A percentile compares a stretch with the other conserved stretches of the same genome.
These are phyloP conservation scores for Amylocarpus encephaloides DNA, from an alignment of 2,329 filamentous ascomycete genomes.

Conservation along the genomic window DNA sequence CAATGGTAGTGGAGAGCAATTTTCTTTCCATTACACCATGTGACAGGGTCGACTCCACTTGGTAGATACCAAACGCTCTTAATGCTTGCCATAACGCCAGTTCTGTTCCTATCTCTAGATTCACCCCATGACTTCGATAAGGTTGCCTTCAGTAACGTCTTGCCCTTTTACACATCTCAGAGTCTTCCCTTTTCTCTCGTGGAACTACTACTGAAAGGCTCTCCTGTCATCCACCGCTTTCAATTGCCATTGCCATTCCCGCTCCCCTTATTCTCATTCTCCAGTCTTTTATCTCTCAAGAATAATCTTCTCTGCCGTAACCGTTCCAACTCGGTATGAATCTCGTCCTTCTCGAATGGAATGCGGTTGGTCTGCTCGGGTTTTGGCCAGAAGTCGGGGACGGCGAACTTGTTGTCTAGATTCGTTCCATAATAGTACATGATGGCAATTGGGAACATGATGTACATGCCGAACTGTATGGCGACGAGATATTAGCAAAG, in stretches of 20 bases:
- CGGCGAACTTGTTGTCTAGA: slow-evolving; percentile 83
- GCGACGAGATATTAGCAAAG: slow-evolving; percentile 4
- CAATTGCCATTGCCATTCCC: not conserved
- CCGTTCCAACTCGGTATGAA: slow-evolving; percentile 57
- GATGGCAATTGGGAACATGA: slow-evolving; percentile 96
- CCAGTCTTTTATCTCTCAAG: slow-evolving; percentile 32
- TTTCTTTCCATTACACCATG: not conserved
- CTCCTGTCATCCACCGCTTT: not conserved
- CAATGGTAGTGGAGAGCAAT: slow-evolving; percentile 9
- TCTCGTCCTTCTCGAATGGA: slow-evolving; percentile 73
- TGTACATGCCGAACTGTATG: slow-evolving; percentile 87
- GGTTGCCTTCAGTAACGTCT: no score
- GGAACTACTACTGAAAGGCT: not conserved
- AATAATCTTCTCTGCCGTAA: slow-evolving; percentile 26
- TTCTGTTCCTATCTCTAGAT: not conserved
- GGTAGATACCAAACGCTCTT: slow-evolving; percentile 14
- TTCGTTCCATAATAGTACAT: slow-evolving; percentile 99
- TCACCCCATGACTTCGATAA: no score
- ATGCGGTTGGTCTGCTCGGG: slow-evolving; percentile 69
- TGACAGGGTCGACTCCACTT: not conserved
- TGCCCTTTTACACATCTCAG: no score
- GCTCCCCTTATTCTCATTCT: slow-evolving; percentile 17
- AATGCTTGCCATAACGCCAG: slow-evolving; percentile 14
- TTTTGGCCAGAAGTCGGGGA: slow-evolving; percentile 91
- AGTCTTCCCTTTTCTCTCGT: no score